Evolutionary conservation across 2,329 filamentous ascomycete genomes (phyloP).

Genomic region (Penicillium sp.): DNA sequence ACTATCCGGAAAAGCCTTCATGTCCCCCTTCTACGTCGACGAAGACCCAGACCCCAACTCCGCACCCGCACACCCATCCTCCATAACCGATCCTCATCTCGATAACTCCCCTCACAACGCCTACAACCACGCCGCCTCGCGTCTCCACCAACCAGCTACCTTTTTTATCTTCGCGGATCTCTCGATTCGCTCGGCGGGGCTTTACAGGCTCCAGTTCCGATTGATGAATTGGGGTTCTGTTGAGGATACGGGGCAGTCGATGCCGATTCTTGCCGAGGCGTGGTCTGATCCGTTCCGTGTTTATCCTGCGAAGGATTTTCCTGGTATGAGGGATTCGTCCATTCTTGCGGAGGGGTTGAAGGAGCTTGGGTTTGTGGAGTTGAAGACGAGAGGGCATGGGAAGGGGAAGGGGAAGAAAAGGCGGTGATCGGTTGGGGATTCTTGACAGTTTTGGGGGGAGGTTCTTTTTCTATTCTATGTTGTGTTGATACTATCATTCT

Average conservation of each 20-base stretch:
- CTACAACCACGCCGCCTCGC: constrained; percentile 15
- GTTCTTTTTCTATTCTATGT: neutral
- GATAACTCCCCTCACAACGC: neutral
- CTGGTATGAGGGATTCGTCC: constrained; percentile 45
- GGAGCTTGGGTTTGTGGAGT: constrained; percentile 42
- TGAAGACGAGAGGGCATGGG: constrained; percentile 41
- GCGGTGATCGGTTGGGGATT: constrained; percentile 4
- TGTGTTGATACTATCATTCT: neutral
- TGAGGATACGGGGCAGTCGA: constrained; percentile 36
- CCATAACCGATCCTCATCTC: neutral
- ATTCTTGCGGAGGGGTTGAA: constrained; percentile 41
- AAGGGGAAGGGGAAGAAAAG: constrained; percentile 37
- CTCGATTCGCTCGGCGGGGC: constrained; percentile 47
- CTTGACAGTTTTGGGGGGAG: no score
- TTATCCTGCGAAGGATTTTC: constrained; percentile 47
- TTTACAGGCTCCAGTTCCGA: constrained; percentile 48
- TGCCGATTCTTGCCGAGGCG: constrained; percentile 41
- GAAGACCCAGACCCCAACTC: constrained; percentile 46
- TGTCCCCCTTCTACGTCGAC: constrained; percentile 45
- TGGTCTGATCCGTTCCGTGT: constrained; percentile 46
- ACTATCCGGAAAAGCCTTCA: constrained; percentile 42
- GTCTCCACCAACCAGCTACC: constrained; percentile 35
- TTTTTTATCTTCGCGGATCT: constrained; percentile 53
- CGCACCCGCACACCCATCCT: constrained; percentile 40
- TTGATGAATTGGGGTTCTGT: constrained; percentile 45